Evolutionary conservation across 2,329 filamentous ascomycete genomes (phyloP), one percentile per base, ranked within the genome.

Genomic region (Juglanconis sp.): DNA sequence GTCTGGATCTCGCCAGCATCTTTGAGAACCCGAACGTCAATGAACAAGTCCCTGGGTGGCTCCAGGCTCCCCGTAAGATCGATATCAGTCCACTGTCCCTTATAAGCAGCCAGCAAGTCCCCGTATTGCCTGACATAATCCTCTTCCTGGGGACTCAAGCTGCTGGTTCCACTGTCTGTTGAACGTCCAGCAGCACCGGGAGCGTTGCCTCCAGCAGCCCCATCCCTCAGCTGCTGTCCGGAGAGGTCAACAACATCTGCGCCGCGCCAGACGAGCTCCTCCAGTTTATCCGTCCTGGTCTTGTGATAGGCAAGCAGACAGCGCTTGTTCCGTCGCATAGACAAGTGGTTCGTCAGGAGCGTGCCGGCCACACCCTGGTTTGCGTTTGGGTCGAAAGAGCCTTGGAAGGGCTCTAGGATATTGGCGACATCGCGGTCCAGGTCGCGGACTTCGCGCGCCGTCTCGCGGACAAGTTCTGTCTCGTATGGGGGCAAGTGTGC

Each of bases 1-100:
- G 95, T 99, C 77, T 99, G 94, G 65, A 99, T 97, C 79, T 99
- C 95, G 4, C 96, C 95, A 1, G 94, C 95, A 78, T 99, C 95
- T 73, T 95, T 97, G 65, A 99, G 77, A 53, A 99, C 95, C 51
- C 95, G 83, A 40, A 99, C 95, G 73, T 99, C 95, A 68, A 99
- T 96, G 73, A 98, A 99, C 56, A 99, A 78, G 75, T 99, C 95
- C 68, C 87, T 86, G n/a, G 95, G 95, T 31, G 95, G 95, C 71
- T 96, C 92, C 71, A 99, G 79, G 70, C 90, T 95, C 36, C 95
- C 95, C 3, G 95, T 97, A 57, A 99, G 79, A 74, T 99, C 95
- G 66, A 99, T 90, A 72, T 99, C 95, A 24, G 94, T 98, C 94
- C 94, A 99, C 70, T 96, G 92, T 1, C 95, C 95, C 73, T 99